Base-by-base conservation (phyloP, 2,329 filamentous ascomycete genomes). In the Fusarium sp. region DNA sequence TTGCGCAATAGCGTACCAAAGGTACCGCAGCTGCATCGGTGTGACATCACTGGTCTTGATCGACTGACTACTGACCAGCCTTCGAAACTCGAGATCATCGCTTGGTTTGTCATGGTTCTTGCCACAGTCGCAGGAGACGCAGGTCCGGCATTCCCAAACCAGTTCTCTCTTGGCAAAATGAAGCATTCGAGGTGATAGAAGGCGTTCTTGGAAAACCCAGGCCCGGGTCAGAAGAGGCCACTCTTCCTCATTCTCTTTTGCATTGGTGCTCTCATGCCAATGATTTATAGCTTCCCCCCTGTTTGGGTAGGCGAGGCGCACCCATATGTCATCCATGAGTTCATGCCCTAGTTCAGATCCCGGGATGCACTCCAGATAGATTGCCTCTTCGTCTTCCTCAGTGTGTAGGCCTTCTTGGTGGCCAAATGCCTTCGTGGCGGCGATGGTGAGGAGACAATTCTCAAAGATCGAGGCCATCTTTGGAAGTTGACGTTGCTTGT, bases 161-260 rank as follows among this genome's bases (percentile, higher is more conserved):
- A 73, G 25, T 6, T 73, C 70, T 7, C 52, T 42, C 18, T 65
- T 71, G 9, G 68, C 68, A 40, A 69, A 70, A 36, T 73, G 69
- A 16, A 74, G 59, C 52, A 74, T 72, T 2, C 71, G 38, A 3
- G 69, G 70, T 1, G 71, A 73, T n/a, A 74, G 59, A 6, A 74
- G 57, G 1, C 67, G 65, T 22, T 74, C 71, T 47, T 74, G 71
- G 16, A 74, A 68, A 2, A 74, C 71, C 71, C 71, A 74, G 1
- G 63, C 71, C 3, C 71, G 58, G 5, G 65, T 65, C 8, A 73
- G 65, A 6, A 73, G 63, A 13, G 70, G 68, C 68, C 68, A 73
- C 20, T 73, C 65, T 5, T 61, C 33, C 14, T 8, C 29, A 22
- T 25, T 61, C 11, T 10, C 33, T 40, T n/a, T 33, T 31, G 16